These are phyloP conservation scores for Pythium phragmiticola DNA, from an alignment of 352 stramenopile species.

Conservation along the genomic window DNA sequence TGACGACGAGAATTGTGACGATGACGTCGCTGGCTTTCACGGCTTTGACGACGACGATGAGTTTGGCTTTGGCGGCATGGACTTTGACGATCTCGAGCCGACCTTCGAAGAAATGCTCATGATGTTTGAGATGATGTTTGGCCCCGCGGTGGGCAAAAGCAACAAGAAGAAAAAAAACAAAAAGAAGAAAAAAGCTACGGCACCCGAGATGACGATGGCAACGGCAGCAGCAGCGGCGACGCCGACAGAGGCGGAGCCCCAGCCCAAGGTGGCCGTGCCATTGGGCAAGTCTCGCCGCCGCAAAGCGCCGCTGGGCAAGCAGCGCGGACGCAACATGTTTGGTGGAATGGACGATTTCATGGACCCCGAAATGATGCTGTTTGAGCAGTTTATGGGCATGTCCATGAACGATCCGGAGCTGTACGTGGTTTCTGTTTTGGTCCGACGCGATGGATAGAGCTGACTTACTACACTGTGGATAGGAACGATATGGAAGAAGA, in stretches of 20 bases:
- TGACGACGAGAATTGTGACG: constrained; percentile 15
- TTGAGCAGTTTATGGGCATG: constrained; percentile 34
- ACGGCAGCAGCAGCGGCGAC: background rate
- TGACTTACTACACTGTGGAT: background rate
- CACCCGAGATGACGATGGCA: background rate
- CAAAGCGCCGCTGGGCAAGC: constrained; percentile 15
- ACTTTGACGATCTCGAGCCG: constrained; percentile 39
- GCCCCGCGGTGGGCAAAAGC: constrained; percentile 3
- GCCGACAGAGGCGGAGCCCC: background rate
- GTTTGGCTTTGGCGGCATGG: constrained; percentile 33
- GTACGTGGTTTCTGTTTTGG: constrained; percentile 16
- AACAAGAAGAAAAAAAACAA: constrained; percentile 9
- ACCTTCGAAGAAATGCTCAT: constrained; percentile 73
- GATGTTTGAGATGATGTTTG: constrained; percentile 80
- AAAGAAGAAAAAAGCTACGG: constrained; percentile 18
- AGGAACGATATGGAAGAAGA: constrained; percentile 43
- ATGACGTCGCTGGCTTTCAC: constrained; percentile 7
- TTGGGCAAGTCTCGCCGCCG: constrained; percentile 15
- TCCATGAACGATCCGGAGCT: constrained; percentile 27
- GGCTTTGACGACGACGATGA: constrained; percentile 21
- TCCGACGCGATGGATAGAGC: no score
- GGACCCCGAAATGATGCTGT: constrained; percentile 33
- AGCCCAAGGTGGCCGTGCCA: constrained; percentile 13
- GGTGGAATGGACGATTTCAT: constrained; percentile 25
- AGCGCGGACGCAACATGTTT: background rate